Evolutionary conservation across 192 early-diverging fungal species (phyloP).

Genomic region (Hyaloraphidium curvatum): DNA sequence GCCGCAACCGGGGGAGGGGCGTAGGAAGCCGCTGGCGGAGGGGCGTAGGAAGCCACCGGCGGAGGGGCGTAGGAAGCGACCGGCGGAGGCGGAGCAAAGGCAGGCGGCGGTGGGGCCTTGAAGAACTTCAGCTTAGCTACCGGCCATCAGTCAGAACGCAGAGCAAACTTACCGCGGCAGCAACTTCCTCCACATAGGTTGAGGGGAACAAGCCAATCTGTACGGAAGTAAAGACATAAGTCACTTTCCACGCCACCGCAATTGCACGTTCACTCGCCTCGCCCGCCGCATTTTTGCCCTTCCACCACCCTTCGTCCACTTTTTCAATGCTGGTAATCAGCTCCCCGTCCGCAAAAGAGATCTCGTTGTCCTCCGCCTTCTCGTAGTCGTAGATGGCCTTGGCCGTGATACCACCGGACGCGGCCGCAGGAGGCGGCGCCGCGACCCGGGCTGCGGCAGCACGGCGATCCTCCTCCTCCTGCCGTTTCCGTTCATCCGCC

Average conservation of each 20-base stretch:
- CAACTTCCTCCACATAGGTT: too few species aligned
- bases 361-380: slow-evolving; percentile 70
- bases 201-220: too few species aligned
- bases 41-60: too few species aligned
- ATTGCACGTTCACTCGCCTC: background rate
- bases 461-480: background rate
- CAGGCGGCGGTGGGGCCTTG: too few species aligned
- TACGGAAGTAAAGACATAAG: too few species aligned
- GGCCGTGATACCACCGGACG: background rate
- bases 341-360: slow-evolving; percentile 58
- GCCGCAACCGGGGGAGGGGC: too few species aligned
- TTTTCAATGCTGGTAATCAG: slow-evolving; percentile 59
- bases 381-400: slow-evolving; percentile 50
- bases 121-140: too few species aligned
- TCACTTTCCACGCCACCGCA: background rate
- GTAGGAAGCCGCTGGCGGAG: too few species aligned
- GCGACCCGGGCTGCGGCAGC: background rate
- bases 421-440: background rate
- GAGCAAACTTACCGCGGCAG: too few species aligned
- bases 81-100: too few species aligned
- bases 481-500: slow-evolving; percentile 6
- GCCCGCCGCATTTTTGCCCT: slow-evolving; percentile 23
- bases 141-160: too few species aligned
- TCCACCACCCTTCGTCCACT: slow-evolving; percentile 85
- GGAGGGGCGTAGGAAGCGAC: too few species aligned